Base-by-base conservation (phyloP, 1,284 basidiomycete species). In the Sparassis latifolia region DNA sequence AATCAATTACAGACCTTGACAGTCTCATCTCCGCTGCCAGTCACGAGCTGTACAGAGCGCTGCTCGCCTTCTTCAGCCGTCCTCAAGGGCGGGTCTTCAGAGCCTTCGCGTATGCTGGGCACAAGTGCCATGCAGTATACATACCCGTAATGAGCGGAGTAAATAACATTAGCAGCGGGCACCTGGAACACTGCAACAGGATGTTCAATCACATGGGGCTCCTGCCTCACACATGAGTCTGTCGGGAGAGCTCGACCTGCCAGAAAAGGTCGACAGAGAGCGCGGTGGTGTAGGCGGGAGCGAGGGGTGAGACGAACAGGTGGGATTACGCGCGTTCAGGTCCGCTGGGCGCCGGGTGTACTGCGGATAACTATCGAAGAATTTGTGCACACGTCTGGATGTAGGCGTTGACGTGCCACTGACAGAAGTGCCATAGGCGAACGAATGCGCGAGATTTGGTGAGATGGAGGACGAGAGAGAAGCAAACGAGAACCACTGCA, bases 61-160 rank as follows among this genome's bases (percentile, higher is more conserved):
- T 74, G 71, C 1, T 62, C 56, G 39, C 60, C 63, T 32, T 65
- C 46, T 9, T n/a, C 37, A 20, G 37, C 38, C 33, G 37, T 3
- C 10, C 47, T 49, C 33, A 53, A 52, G 7, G 51, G 53, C 54
- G 56, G 46, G 60, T 69, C 65, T 51, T 70, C 62, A 5, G 65
- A 69, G 29, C 71, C 69, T 49, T 69, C 68, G 44, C 68, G 61
- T 7, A 62, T 64, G 32, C 69, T 69, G 20, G 76, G 76, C 5
- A 86, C 63, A 35, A 86, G 69, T 1, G 80, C 72, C 75, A 97
- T 84, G 57, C 89, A 92, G 64, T 97, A 97, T 10, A 97, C 79
- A 64, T 98, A 98, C 7, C 95, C 95, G 66, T 84, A 93, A 66
- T 98, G 95, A 1, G 94, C 95, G 2, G 89, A 89, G 57, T 89